Base-by-base conservation (phyloP, 2,329 filamentous ascomycete species). In the Penicillium glabrum region DNA sequence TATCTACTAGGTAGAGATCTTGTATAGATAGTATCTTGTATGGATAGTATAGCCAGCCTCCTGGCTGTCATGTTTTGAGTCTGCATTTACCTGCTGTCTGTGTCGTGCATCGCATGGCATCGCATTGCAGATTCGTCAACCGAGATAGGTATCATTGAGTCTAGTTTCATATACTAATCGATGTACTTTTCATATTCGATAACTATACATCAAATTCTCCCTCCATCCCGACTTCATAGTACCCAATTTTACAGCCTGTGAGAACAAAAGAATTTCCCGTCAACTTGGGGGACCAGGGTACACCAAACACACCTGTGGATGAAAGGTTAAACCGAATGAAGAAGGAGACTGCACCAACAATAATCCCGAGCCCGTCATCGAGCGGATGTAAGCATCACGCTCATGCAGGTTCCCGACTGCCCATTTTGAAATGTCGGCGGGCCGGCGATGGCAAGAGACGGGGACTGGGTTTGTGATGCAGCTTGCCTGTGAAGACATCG, bases 361-460 rank as follows among this genome's bases (percentile, higher is more conserved):
- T 5, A n/a, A 41, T 11, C 2, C 19, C 2, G 39, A 3, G 23
- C 3, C 39, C 10, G 19, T 23, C 35, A 39, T 19, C 2, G 9
- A 41, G 39, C 39, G 39, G 11, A 41, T 4, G 19, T 37, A n/a
- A 21, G 23, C 11, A 43, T 52, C 44, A 51, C 57, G 19, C 35
- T 11, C 21, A 58, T 60, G 58, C 58, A 56, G 52, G 56, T 58
- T 53, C 43, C 56, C 58, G 24, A 43, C 37, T 53, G 23, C 43
- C 41, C 35, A 29, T 53, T 58, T 50, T 56, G 9, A 14, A 39
- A 41, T 41, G 39, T 21, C n/a, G 24, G 11, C 14, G 44, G 23
- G 44, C 24, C n/a, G 6, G 23, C 44, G 14, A 24, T 33, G 31
- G 31, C 31, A 16, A 45, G 43, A 46, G 39, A 31, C 26, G 24